Evolutionary conservation across 1,139 yeast species (phyloP).

Genomic region (Ogataea hybrid): DNA sequence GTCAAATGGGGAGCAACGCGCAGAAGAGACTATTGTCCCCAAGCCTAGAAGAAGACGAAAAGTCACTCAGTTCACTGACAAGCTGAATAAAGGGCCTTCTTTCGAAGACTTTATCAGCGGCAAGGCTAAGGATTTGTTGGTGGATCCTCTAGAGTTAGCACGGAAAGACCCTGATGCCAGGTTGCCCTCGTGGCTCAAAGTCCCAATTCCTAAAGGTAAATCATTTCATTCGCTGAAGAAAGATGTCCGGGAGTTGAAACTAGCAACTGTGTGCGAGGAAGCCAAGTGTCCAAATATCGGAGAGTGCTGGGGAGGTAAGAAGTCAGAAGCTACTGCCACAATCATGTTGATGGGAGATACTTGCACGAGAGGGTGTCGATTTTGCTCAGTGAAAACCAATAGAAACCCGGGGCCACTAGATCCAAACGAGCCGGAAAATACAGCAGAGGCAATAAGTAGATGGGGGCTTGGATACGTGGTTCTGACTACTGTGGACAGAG

Average conservation of each 20-base stretch:
- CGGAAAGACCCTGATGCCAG: constrained; percentile 60
- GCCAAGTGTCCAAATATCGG: constrained; percentile 99
- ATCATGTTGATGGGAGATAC: constrained; percentile 98
- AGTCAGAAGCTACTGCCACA: constrained; percentile 97
- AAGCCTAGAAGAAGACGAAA: constrained; percentile 36
- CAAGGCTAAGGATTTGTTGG: constrained; percentile 61
- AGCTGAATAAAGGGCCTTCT: constrained; percentile 81
- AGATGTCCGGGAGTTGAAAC: constrained; percentile 83
- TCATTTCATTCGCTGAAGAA: constrained; percentile 76
- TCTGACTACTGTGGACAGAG: constrained; percentile 96
- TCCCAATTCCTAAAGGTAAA: constrained; percentile 91
- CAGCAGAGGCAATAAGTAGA: constrained; percentile 95
- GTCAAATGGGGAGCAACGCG: neutral
- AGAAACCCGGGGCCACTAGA: constrained; percentile 86
- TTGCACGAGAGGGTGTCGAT: constrained; percentile 97
- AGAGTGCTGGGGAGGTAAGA: constrained; percentile 99
- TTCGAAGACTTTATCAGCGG: constrained; percentile 89
- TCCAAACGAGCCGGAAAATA: constrained; percentile 95
- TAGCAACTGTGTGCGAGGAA: constrained; percentile 97
- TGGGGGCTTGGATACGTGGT: constrained; percentile 99
- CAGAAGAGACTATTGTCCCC: neutral
- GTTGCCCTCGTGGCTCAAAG: constrained; percentile 91
- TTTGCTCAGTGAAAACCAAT: constrained; percentile 94
- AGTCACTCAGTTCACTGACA: constrained; percentile 65
- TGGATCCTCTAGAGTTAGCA: constrained; percentile 72